A percentile compares a stretch with the other conserved stretches of the same genome.
phyloP scores from a whole-genome alignment of 2,329 filamentous ascomycete species.

The Parafenestella ontariensis region DNA sequence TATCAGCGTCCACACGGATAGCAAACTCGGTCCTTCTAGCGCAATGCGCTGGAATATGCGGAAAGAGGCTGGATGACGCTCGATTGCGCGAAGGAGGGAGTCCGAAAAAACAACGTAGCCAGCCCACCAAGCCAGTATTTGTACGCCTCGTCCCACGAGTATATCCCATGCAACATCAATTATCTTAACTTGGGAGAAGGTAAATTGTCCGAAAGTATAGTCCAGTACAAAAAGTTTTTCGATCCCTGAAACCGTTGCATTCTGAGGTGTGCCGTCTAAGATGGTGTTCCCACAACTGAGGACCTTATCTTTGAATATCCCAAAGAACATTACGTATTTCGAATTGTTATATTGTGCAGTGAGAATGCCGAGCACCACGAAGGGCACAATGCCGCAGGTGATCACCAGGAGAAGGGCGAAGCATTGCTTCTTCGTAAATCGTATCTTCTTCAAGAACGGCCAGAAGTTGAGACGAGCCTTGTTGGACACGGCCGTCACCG shows the following conservation, averaged over 20 bases:
- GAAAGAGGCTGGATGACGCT: conserved; percentile 43
- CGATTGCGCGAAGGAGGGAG: conserved; percentile 43
- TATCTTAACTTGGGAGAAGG: conserved; percentile 43
- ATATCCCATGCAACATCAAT: conserved; percentile 49
- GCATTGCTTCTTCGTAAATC: conserved; percentile 16
- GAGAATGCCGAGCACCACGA: conserved; percentile 17
- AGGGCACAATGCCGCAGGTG: conserved; percentile 10
- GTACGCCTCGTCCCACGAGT: conserved; percentile 41
- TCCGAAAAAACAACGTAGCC: conserved; percentile 45
- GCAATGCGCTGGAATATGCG: conserved; percentile 44
- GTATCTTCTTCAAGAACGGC: conserved; percentile 1
- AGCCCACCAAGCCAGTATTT: conserved; percentile 37
- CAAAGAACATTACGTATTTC: no score
- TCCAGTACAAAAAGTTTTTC: conserved; percentile 42
- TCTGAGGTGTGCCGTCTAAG: conserved; percentile 13
- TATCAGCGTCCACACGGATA: conserved; percentile 32
- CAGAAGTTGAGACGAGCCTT: no score
- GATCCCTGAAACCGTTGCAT: conserved; percentile 26
- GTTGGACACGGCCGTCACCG: not conserved
- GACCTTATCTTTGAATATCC: conserved; percentile 19
- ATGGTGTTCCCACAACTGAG: conserved; percentile 14
- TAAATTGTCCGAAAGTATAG: conserved; percentile 26
- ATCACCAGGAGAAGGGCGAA: conserved; percentile 16
- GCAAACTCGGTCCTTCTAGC: conserved; percentile 34
- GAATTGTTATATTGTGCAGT: no score